Conservation (phyloP, 1,139 yeast genomes). For the Taphrina populina region DNA sequence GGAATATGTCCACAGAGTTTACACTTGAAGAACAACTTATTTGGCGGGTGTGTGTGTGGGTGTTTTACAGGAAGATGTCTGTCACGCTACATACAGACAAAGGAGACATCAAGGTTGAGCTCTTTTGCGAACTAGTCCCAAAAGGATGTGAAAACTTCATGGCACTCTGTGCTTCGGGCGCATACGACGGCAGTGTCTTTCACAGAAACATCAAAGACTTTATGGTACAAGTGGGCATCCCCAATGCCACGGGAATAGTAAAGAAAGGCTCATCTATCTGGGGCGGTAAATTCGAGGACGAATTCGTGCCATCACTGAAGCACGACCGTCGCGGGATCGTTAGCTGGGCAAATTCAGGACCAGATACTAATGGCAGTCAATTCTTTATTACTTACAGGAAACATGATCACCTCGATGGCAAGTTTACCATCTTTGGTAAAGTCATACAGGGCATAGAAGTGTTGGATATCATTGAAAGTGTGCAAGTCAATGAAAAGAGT, state of each 20-base stretch:
- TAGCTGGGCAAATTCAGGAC: constrained; percentile 53
- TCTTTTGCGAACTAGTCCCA: constrained; percentile 49
- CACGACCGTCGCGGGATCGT: constrained; percentile 50
- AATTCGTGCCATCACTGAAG: constrained; percentile 48
- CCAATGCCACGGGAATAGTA: constrained; percentile 49
- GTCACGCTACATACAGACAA: constrained; percentile 46
- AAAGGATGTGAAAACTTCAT: constrained; percentile 50
- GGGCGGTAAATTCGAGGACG: constrained; percentile 56
- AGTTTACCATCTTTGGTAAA: constrained; percentile 59
- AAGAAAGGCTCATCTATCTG: constrained; percentile 55
- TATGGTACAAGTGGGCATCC: constrained; percentile 34
- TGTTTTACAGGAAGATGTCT: no score
- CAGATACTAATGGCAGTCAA: constrained; percentile 51
- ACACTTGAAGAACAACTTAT: no score
- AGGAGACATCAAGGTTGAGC: constrained; percentile 49
- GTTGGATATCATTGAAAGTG: constrained; percentile 48
- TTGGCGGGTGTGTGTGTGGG: no score
- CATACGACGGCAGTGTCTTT: constrained; percentile 49
- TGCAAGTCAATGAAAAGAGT: constrained; percentile 48
- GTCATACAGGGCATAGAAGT: constrained; percentile 49
- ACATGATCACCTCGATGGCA: constrained; percentile 54
- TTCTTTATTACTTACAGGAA: constrained; percentile 50
- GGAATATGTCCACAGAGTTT: no score
- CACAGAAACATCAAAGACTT: constrained; percentile 50
- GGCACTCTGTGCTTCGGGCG: constrained; percentile 54